A percentile compares a stretch with the other conserved stretches of the same genome.
Conservation (phyloP, 768 basidiomycete species). For the Pisolithus sp. region DNA sequence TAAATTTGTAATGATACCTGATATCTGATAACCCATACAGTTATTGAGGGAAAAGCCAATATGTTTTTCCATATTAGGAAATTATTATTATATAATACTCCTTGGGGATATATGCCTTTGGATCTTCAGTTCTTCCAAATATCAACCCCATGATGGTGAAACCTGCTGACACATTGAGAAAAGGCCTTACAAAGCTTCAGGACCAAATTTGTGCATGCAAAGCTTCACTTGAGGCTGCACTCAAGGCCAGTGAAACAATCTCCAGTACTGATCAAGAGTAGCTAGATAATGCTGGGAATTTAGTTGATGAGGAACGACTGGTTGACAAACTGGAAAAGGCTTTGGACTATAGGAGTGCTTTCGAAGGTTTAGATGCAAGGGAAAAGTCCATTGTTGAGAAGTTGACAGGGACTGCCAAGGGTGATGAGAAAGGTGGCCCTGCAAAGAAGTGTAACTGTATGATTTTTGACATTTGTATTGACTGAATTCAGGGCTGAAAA, state of each 20-base stretch:
- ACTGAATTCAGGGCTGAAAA: neutral
- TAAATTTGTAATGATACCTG: too few relatives aligned
- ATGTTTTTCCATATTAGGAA: too few relatives aligned
- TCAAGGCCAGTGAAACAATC: conserved; percentile 7
- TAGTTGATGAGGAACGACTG: conserved; percentile 15
- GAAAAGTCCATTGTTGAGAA: too few relatives aligned
- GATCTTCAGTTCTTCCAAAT: too few relatives aligned
- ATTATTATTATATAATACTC: too few relatives aligned
- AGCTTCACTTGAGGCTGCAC: neutral
- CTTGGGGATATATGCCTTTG: too few relatives aligned
- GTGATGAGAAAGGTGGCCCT: neutral
- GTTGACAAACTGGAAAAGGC: conserved; percentile 11
- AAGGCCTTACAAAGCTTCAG: neutral
- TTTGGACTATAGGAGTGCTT: conserved; percentile 15
- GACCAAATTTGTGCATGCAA: neutral
- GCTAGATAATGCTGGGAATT: conserved; percentile 18
- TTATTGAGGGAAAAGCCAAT: too few relatives aligned
- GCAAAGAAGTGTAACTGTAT: conserved; percentile 1
- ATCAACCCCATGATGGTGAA: too few relatives aligned
- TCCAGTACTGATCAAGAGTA: conserved; percentile 12
- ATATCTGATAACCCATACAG: too few relatives aligned
- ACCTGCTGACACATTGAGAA: neutral
- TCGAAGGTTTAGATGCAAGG: conserved; percentile 1
- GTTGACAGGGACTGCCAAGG: too few relatives aligned
- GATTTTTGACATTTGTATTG: neutral